Evolutionary conservation across 2,329 filamentous ascomycete genomes (phyloP), one percentile per base, ranked within the genome.

Genomic region (Aspergillus versicolor): DNA sequence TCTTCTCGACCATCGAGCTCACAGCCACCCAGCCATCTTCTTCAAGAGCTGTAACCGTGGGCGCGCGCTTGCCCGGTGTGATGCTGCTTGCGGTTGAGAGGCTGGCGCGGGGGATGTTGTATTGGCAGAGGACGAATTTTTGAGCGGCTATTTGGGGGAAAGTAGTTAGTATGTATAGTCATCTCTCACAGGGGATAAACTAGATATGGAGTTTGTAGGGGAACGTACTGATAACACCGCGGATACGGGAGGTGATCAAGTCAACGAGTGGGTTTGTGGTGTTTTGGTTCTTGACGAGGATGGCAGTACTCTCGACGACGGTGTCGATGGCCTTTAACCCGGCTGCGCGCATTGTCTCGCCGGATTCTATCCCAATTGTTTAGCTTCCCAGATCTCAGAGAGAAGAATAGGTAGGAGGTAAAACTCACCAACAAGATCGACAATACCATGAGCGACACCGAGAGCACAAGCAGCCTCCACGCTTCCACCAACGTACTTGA

Each of bases 331-430:
- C 88, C 77, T 92, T 92, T 50, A 99, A 83, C 22, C 94, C 94
- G 43, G 93, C 93, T 19, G 93, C 94, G 70, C 90, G 89, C 94
- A 99, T 99, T 0, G 94, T 99, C 77, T 97, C 93, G 56, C 94
- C 94, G 19, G 94, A 97, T 81, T 99, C 93, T 94, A 65, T 30
- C 5, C 13, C 2, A 19, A 9, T 24, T 34, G 32, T 42, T 17
- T 34, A 46, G 32, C 15, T 49, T 37, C 19, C 30, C 34, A 48
- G 21, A 12, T 9, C 7, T 9, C 13, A 7, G 12, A 15, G 15
- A 19, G 22, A 38, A 43, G 21, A 57, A 21, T 41, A 45, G 9
- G 32, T 12, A 9, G 50, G 12, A 34, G 34, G 8, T 32, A n/a
- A 9, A 41, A 84, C 89, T 73, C 77, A 94, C 91, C 92, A 71